Evolutionary conservation across 2,329 filamentous ascomycete genomes (phyloP).

Genomic region (Phyllosticta citrichinensis): DNA sequence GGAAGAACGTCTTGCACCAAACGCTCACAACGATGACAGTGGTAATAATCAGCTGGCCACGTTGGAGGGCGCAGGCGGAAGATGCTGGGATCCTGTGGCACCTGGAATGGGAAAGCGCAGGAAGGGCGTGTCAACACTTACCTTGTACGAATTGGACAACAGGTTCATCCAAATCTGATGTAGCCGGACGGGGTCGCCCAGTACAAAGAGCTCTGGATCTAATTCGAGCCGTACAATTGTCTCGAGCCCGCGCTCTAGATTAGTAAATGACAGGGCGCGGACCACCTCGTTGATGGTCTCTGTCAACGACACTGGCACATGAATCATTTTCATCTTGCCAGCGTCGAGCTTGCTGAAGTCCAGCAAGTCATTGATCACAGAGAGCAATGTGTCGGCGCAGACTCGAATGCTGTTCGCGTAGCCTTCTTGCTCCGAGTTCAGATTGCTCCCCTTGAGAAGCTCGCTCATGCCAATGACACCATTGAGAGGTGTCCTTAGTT

Average conservation of each 20-base stretch:
- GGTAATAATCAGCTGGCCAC: too few species aligned
- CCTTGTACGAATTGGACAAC: slow-evolving; percentile 81
- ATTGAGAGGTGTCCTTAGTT: slow-evolving; percentile 50
- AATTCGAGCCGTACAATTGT: slow-evolving; percentile 48
- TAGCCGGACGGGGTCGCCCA: slow-evolving; percentile 42
- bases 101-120: too few species aligned
- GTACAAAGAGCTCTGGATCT: slow-evolving; percentile 43
- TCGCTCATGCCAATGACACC: slow-evolving; percentile 51
- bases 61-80: too few species aligned
- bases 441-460: slow-evolving; percentile 46
- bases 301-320: slow-evolving; percentile 38
- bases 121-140: background rate
- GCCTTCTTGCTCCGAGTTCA: slow-evolving; percentile 50
- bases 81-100: too few species aligned
- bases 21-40: too few species aligned
- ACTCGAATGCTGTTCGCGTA: slow-evolving; percentile 55
- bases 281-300: slow-evolving; percentile 56
- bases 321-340: slow-evolving; percentile 52
- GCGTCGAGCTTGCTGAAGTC: slow-evolving; percentile 45
- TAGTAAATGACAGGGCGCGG: slow-evolving; percentile 52
- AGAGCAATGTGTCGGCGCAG: slow-evolving; percentile 48
- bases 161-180: slow-evolving; percentile 60
- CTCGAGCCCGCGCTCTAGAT: slow-evolving; percentile 49
- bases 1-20: too few species aligned
- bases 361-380: slow-evolving; percentile 44